A percentile compares a stretch with the other conserved stretches of the same genome.
Conservation (phyloP, 305 asterid genomes). For the Caryopteris hybrid region DNA sequence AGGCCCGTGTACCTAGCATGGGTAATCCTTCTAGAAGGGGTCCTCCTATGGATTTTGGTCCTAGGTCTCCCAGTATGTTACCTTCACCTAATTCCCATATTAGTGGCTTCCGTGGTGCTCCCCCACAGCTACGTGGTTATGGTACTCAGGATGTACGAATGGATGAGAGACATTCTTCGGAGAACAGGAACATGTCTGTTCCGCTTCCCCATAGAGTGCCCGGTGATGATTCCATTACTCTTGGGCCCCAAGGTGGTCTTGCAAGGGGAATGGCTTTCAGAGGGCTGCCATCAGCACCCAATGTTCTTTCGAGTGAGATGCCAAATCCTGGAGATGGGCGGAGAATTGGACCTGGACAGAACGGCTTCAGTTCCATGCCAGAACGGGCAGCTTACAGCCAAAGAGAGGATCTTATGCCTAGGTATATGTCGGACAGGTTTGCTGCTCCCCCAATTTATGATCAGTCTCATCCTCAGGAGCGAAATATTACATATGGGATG, state of each 20-base stretch:
- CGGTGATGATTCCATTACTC: conserved; percentile 61
- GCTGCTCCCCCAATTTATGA: conserved; percentile 38
- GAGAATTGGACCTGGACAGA: conserved; percentile 50
- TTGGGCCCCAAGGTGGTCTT: conserved; percentile 97
- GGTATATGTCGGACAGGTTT: conserved; percentile 47
- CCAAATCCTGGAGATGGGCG: conserved; percentile 47
- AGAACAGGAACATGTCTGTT: conserved; percentile 36
- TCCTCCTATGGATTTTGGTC: conserved; percentile 40
- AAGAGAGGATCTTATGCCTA: conserved; percentile 57
- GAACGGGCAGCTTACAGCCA: conserved; percentile 53
- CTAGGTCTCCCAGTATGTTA: conserved; percentile 42
- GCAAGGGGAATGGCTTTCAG: conserved; percentile 88
- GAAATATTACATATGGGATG: conserved; percentile 28
- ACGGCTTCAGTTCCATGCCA: conserved; percentile 53
- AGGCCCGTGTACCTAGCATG: conserved; percentile 47
- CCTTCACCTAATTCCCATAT: conserved; percentile 43
- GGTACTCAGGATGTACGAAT: conserved; percentile 53
- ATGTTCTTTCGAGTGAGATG: conserved; percentile 31
- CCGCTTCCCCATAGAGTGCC: conserved; percentile 46
- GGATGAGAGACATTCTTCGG: conserved; percentile 42
- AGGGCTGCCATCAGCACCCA: conserved; percentile 58
- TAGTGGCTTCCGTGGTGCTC: conserved; percentile 39
- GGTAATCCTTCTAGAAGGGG: conserved; percentile 46
- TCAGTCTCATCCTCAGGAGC: conserved; percentile 39
- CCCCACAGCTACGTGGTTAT: conserved; percentile 47